phyloP scores from a whole-genome alignment of 345 rosid species.

The Rhodamnia rubescens region DNA sequence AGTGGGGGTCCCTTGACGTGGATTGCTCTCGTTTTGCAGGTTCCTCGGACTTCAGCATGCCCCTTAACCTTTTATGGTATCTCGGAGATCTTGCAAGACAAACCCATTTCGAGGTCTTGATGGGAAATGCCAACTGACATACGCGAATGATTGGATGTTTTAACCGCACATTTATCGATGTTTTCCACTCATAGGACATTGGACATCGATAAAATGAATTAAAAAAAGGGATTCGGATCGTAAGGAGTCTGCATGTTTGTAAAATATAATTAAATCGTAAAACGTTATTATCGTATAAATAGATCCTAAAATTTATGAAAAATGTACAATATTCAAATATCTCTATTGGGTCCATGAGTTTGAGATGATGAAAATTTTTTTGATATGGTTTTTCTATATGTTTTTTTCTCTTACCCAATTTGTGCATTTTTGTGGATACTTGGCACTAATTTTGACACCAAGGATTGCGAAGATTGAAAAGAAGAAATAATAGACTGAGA shows the following conservation, averaged over 20 bases:
- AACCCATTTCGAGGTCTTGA: slow-evolving; percentile 7
- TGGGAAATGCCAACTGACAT: slow-evolving; percentile 5
- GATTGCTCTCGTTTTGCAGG: slow-evolving; percentile 7
- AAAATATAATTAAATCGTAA: not conserved
- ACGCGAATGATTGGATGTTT: not conserved
- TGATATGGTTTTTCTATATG: not conserved
- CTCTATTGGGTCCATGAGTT: not conserved
- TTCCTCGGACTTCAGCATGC: not conserved
- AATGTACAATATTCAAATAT: not conserved
- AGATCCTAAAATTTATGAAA: not conserved
- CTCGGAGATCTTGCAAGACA: slow-evolving; percentile 1
- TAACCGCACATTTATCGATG: not conserved
- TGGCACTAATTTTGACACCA: not conserved
- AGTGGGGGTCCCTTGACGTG: slow-evolving; percentile 8
- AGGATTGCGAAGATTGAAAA: not conserved
- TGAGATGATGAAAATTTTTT: not conserved
- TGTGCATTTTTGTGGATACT: not conserved
- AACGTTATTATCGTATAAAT: not conserved
- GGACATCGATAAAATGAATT: not conserved
- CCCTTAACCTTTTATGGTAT: not conserved
- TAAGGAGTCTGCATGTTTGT: rapidly evolving
- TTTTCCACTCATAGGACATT: not conserved
- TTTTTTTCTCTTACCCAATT: not conserved
- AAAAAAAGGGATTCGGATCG: not conserved
- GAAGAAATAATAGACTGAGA: not conserved